Evolutionary conservation across 768 basidiomycete genomes (phyloP).

Genomic region (Amanita phalloides): DNA sequence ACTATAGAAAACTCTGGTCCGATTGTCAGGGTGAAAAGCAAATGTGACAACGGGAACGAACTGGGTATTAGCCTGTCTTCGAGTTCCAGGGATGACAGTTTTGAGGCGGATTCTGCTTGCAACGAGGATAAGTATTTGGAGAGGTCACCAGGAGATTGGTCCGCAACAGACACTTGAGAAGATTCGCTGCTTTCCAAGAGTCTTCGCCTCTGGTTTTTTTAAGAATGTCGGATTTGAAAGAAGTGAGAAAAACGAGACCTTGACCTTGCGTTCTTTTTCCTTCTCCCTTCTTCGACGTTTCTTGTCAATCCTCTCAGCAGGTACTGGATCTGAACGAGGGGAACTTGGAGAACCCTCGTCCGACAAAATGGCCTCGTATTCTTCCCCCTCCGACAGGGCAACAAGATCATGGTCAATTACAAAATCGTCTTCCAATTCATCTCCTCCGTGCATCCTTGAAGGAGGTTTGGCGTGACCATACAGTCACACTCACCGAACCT

Average conservation of each 20-base stretch:
- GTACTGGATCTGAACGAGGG: slow-evolving; percentile 9
- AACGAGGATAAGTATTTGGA: slow-evolving; percentile 51
- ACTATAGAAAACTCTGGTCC: slow-evolving; percentile 60
- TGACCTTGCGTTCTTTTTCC: slow-evolving; percentile 63
- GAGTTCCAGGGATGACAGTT: slow-evolving; percentile 69
- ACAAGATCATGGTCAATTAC: slow-evolving; percentile 52
- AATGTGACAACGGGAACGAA: slow-evolving; percentile 23
- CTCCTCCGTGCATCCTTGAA: slow-evolving; percentile 37
- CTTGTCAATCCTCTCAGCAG: slow-evolving; percentile 28
- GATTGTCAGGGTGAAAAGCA: slow-evolving; percentile 27
- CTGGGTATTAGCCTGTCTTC: slow-evolving; percentile 72
- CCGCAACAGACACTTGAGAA: slow-evolving; percentile 36
- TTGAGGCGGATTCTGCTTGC: slow-evolving; percentile 61
- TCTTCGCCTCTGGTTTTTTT: slow-evolving; percentile 46
- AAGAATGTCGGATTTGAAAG: not conserved
- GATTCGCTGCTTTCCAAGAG: slow-evolving; percentile 33
- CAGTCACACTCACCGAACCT: not conserved
- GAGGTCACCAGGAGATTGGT: slow-evolving; percentile 45
- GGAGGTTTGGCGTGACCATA: not conserved
- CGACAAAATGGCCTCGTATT: slow-evolving; percentile 21
- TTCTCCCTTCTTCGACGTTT: slow-evolving; percentile 68
- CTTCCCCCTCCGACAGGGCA: slow-evolving; percentile 55
- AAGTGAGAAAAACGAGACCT: slow-evolving; percentile 28
- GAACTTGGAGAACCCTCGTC: slow-evolving; percentile 15
- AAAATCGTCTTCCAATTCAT: slow-evolving; percentile 83